Evolutionary conservation across 2,329 filamentous ascomycete species (phyloP).

Genomic region (Penicillium verrucosum): DNA sequence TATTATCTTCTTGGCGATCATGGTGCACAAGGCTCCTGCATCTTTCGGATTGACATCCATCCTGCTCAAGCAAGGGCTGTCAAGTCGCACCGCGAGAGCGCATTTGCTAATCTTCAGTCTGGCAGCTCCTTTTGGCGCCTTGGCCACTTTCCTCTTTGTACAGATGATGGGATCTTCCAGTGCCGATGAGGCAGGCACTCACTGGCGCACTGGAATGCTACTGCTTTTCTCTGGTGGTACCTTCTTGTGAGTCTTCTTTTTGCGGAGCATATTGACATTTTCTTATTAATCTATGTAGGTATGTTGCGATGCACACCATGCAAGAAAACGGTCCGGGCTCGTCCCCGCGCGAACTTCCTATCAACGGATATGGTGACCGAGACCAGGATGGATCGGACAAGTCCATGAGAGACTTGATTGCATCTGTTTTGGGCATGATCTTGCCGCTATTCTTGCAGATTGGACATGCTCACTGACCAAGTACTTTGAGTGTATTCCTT

Average conservation of each 20-base stretch:
- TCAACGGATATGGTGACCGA: constrained; percentile 45
- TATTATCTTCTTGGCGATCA: constrained; percentile 92
- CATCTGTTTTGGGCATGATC: constrained; percentile 49
- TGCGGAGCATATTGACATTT: constrained; percentile 3
- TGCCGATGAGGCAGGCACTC: constrained; percentile 57
- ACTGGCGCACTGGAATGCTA: constrained; percentile 89
- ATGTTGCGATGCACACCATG: constrained; percentile 99
- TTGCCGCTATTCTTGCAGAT: constrained; percentile 48
- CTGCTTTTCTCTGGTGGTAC: constrained; percentile 94
- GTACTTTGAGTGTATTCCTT: neutral
- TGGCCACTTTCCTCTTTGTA: constrained; percentile 78
- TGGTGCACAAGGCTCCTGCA: constrained; percentile 95
- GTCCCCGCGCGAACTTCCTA: constrained; percentile 30
- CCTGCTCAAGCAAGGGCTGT: constrained; percentile 83
- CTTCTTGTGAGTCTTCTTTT: constrained; percentile 68
- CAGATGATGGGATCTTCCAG: constrained; percentile 60
- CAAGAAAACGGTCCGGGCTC: constrained; percentile 59
- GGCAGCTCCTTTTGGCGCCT: constrained; percentile 80
- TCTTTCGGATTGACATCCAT: constrained; percentile 92
- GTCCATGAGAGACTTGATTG: constrained; percentile 45
- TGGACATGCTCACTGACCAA: constrained; percentile 44
- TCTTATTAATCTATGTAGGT: constrained; percentile 51
- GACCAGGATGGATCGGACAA: constrained; percentile 37
- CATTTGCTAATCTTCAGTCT: constrained; percentile 90
- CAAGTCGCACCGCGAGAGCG: constrained; percentile 76